These are phyloP conservation scores for Diutina pseudorugosa DNA, from an alignment of 1,139 yeast species.

Conservation along the genomic window DNA sequence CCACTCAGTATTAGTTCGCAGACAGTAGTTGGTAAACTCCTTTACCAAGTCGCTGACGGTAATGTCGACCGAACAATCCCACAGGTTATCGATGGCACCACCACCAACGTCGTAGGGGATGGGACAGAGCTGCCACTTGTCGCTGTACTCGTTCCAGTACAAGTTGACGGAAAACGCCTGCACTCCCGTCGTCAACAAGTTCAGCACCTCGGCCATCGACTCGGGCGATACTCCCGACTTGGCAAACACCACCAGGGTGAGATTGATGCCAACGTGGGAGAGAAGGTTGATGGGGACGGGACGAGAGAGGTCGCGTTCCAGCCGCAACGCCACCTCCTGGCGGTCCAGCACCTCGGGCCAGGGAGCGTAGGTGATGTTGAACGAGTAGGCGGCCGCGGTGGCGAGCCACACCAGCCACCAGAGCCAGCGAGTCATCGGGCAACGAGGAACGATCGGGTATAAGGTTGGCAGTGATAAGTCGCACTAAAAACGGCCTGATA, in stretches of 20 bases:
- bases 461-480: background rate
- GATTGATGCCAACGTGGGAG: constrained; percentile 45
- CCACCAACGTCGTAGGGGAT: background rate
- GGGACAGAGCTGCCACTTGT: constrained; percentile 59
- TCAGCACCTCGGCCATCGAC: constrained; percentile 13
- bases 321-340: constrained; percentile 30
- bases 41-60: background rate
- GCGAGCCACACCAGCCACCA: background rate
- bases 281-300: constrained; percentile 47
- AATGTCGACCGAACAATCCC: background rate
- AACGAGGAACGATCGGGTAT: no score
- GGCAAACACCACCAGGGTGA: constrained; percentile 39
- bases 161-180: constrained; percentile 46
- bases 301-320: constrained; percentile 59
- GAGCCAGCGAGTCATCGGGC: background rate
- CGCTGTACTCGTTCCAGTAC: constrained; percentile 45
- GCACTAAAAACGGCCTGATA: background rate
- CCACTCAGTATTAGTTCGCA: background rate
- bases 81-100: background rate
- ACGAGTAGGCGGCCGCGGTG: background rate
- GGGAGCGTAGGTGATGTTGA: background rate
- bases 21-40: background rate
- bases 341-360: constrained; percentile 2
- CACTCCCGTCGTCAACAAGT: constrained; percentile 35
- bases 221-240: constrained; percentile 38